Evolutionary conservation across 345 rosid species (phyloP).

Genomic region (Murraya paniculata): DNA sequence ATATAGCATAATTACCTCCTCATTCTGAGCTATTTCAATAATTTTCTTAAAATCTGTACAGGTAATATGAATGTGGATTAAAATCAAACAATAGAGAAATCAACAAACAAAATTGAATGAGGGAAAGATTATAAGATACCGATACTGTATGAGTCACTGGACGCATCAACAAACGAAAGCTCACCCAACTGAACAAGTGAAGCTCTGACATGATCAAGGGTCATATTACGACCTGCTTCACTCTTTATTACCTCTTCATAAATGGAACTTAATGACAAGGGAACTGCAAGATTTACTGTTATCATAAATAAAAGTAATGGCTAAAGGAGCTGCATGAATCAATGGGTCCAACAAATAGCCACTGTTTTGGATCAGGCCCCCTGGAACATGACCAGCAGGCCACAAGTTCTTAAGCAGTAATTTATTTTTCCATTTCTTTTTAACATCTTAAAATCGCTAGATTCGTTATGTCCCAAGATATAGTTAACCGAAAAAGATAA

Average conservation of each 20-base stretch:
- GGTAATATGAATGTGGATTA: conserved; percentile 4
- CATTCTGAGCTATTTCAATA: conserved; percentile 63
- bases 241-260: conserved; percentile 80
- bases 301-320: conserved; percentile 10
- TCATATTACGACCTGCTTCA: conserved; percentile 70
- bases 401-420: not conserved
- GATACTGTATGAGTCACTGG: conserved; percentile 46
- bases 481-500: not conserved
- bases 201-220: conserved; percentile 65
- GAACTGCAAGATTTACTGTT: conserved; percentile 44
- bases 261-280: conserved; percentile 59
- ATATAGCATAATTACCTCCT: conserved; percentile 54
- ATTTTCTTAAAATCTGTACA: conserved; percentile 66
- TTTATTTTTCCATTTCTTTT: not conserved
- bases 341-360: not conserved
- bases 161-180: conserved; percentile 41
- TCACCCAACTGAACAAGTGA: conserved; percentile 54
- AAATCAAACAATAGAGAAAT: conserved; percentile 9
- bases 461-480: not conserved
- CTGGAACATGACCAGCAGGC: not conserved
- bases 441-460: not conserved
- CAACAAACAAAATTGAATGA: conserved; percentile 1
- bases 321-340: conserved; percentile 15
- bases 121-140: conserved; percentile 39
- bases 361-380: not conserved